phyloP scores from a whole-genome alignment of 352 stramenopile species.

The Blastocystis sp. region DNA sequence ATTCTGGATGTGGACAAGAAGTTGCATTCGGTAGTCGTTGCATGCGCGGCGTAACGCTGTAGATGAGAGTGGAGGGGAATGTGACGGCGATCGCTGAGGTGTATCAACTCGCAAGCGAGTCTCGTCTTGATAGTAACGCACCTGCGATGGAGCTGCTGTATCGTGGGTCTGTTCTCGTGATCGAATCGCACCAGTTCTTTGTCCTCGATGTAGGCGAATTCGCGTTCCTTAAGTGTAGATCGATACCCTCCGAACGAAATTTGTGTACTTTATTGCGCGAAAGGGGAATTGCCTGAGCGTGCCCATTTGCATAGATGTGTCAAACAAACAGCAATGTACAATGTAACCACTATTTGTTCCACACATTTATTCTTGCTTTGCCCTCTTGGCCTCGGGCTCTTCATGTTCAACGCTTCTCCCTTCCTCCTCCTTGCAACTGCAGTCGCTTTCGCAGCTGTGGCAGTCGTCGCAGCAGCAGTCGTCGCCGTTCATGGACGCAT shows the following conservation, averaged over 20 bases:
- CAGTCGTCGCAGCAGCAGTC: slow-evolving; percentile 26
- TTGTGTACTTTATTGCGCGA: slow-evolving; percentile 47
- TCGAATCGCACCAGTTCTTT: slow-evolving; percentile 37
- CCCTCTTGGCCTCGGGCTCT: neutral
- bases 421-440: slow-evolving; percentile 25
- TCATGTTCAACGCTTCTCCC: neutral
- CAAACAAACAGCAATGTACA: slow-evolving; percentile 16
- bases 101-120: neutral
- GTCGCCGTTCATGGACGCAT: neutral
- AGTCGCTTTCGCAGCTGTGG: neutral
- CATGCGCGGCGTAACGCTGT: neutral
- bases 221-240: neutral
- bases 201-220: slow-evolving; percentile 22
- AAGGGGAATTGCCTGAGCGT: slow-evolving; percentile 27
- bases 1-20: neutral
- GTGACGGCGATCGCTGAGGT: slow-evolving; percentile 1
- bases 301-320: slow-evolving; percentile 20
- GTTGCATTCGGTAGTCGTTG: neutral
- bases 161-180: neutral
- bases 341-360: slow-evolving; percentile 25
- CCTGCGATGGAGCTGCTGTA: neutral
- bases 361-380: slow-evolving; percentile 1
- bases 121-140: neutral
- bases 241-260: neutral
- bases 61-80: slow-evolving; percentile 4